Base-by-base conservation (phyloP, 2,329 filamentous ascomycete species). In the Talaromyces sp. region DNA sequence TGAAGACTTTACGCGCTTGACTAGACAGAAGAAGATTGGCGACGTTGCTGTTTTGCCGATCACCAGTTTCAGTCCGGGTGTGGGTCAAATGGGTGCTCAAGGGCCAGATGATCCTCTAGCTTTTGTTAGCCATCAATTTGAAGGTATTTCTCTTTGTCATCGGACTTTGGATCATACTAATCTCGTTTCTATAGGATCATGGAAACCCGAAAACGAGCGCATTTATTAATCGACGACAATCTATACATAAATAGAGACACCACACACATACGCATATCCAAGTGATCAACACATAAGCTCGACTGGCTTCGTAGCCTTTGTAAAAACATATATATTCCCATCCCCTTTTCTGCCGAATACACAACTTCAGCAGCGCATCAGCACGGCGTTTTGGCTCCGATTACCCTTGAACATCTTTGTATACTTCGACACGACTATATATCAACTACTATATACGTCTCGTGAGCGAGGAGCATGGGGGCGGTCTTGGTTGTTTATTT, bases 71-170 rank as follows among this genome's bases (percentile, higher is more conserved):
- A 97, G 93, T 72, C 95, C 95, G 0, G 95, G 95, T 31, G 92
- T 98, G 52, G 86, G 89, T 71, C 93, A 97, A 76, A 98, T 97
- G 93, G 91, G 91, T 13, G 91, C 95, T 54, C 89, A 89, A 73
- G 93, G 96, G 68, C 85, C 89, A 49, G 92, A 97, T 70, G 90
- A 98, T 75, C 92, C 93, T 1, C 94, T 97, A 92, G 95, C 95
- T 1, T 98, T 96, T 82, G 95, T 99, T 67, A 93, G 95, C 80
- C 95, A 99, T 80, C 89, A 93, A 63, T 99, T 99, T 77, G 92
- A 96, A 83, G 95, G 94, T 96, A 71, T 52, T 43, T 15, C 15
- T 50, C 22, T 27, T 13, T 43, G 22, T 25, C 2, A 9, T 6
- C 5, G 31, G 13, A 43, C 1, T 27, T 22, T 31, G 10, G 43